Percentiles rank a stretch among this genome's conserved stretches.
phyloP scores from a whole-genome alignment of 192 early-diverging fungal species.

The Backusella tarrabulga region DNA sequence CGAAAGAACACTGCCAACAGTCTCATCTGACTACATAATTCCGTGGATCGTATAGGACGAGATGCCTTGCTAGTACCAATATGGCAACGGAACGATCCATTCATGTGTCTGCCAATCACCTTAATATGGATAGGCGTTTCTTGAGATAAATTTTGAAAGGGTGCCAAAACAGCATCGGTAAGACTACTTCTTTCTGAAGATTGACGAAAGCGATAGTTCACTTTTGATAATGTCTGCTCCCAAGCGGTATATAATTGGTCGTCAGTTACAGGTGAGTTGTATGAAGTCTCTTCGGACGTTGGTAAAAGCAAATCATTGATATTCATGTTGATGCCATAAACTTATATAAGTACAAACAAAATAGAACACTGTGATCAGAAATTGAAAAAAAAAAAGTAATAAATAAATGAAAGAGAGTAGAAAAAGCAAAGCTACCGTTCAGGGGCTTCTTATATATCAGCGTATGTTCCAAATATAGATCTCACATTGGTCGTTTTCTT shows the following conservation, averaged over 20 bases:
- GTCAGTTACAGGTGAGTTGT: slow-evolving; percentile 19
- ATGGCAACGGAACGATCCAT: slow-evolving; percentile 28
- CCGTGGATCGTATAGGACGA: slow-evolving; percentile 23
- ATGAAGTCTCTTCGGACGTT: not conserved
- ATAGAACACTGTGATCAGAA: not conserved
- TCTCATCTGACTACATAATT: slow-evolving; percentile 29
- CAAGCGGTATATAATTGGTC: slow-evolving; percentile 18
- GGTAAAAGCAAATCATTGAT: slow-evolving; percentile 21
- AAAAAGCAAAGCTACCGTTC: not conserved
- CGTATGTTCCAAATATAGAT: not conserved
- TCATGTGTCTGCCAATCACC: slow-evolving; percentile 25
- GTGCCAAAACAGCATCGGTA: slow-evolving; percentile 17
- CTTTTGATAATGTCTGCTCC: slow-evolving; percentile 7
- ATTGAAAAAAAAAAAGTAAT: not conserved
- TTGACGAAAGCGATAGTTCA: not conserved
- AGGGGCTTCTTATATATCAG: slow-evolving; percentile 3
- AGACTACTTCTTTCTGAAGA: slow-evolving; percentile 11
- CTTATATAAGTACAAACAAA: not conserved
- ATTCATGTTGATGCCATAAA: slow-evolving; percentile 19
- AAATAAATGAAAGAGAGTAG: not conserved
- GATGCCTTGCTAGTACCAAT: slow-evolving; percentile 31
- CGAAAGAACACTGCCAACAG: slow-evolving; percentile 31
- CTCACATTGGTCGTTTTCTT: not conserved
- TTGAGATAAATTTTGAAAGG: not conserved
- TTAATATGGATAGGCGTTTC: slow-evolving; percentile 26